Conservation (phyloP, 2,329 filamentous ascomycete species). For the Penicillium aurantiogriseum region DNA sequence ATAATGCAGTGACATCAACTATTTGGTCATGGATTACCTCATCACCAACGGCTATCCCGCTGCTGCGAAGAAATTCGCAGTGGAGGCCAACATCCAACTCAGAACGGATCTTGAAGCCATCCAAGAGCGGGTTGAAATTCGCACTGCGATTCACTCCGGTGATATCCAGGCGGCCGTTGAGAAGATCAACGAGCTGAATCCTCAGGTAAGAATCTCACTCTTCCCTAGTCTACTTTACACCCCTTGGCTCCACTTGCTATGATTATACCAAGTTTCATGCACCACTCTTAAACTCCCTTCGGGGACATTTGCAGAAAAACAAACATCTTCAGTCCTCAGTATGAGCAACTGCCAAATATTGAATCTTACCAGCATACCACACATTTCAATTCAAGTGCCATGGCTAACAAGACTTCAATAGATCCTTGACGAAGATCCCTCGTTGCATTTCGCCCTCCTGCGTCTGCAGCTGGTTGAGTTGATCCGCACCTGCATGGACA, state of each 20-base stretch:
- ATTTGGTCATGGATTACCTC: conserved; percentile 92
- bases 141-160: conserved; percentile 79
- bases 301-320: conserved; percentile 81
- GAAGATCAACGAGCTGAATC: conserved; percentile 82
- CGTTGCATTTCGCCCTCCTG: conserved; percentile 84
- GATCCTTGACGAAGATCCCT: conserved; percentile 81
- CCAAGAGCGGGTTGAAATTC: conserved; percentile 74
- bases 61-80: conserved; percentile 88
- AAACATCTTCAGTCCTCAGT: conserved; percentile 77
- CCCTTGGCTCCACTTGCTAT: conserved; percentile 54
- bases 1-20: conserved; percentile 79
- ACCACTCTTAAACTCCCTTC: conserved; percentile 93
- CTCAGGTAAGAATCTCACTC: conserved; percentile 68
- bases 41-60: conserved; percentile 93
- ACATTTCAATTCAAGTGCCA: conserved; percentile 12
- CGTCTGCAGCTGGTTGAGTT: conserved; percentile 91
- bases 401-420: conserved; percentile 44
- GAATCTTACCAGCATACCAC: conserved; percentile 11
- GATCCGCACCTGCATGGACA: conserved; percentile 71
- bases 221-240: conserved; percentile 9
- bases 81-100: conserved; percentile 82
- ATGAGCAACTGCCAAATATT: conserved; percentile 60
- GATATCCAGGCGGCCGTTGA: conserved; percentile 83
- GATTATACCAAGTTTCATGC: conserved; percentile 99
- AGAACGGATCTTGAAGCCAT: conserved; percentile 72